Conservation (phyloP, 139 green algal species). For the Helicosporidium sp. region DNA sequence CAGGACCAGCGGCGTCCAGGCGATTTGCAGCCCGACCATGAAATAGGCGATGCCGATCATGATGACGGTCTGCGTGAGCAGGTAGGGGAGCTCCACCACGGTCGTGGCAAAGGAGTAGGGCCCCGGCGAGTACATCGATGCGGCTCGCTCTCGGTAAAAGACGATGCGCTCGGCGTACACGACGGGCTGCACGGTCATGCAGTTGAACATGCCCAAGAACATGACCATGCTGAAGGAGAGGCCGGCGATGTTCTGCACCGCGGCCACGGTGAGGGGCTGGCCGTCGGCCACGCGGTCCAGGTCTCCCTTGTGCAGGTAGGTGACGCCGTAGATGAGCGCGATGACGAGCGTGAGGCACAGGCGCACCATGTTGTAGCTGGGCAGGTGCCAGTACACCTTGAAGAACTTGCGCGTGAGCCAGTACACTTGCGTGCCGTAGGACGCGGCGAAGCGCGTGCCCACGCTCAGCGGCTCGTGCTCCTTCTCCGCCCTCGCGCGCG, state of each 20-base stretch:
- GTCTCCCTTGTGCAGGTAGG: slow-evolving; percentile 19
- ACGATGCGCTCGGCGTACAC: background rate
- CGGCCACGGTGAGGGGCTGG: slow-evolving; percentile 1
- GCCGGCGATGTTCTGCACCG: slow-evolving; percentile 24
- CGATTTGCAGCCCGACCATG: slow-evolving; percentile 20
- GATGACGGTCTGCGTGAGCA: slow-evolving; percentile 9
- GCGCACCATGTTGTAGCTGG: slow-evolving; percentile 25
- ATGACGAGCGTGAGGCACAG: slow-evolving; percentile 23
- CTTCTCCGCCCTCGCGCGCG: slow-evolving; percentile 6
- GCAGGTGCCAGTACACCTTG: slow-evolving; percentile 22
- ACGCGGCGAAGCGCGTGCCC: slow-evolving; percentile 10
- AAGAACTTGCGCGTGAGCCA: slow-evolving; percentile 16
- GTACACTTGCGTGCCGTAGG: slow-evolving; percentile 1
- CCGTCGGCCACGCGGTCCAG: background rate
- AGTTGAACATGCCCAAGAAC: slow-evolving; percentile 19
- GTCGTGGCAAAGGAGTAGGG: slow-evolving; percentile 9
- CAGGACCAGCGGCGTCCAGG: slow-evolving; percentile 16
- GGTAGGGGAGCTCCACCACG: slow-evolving; percentile 17
- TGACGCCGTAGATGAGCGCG: slow-evolving; percentile 17
- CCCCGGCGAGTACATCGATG: slow-evolving; percentile 13
- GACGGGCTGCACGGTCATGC: background rate
- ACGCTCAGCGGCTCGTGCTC: slow-evolving; percentile 14
- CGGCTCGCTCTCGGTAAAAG: slow-evolving; percentile 9
- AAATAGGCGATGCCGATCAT: slow-evolving; percentile 19
- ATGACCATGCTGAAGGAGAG: slow-evolving; percentile 16